Evolutionary conservation across 148 eudicot genomes (phyloP).

Genomic region (Vaccinium myrtillus): DNA sequence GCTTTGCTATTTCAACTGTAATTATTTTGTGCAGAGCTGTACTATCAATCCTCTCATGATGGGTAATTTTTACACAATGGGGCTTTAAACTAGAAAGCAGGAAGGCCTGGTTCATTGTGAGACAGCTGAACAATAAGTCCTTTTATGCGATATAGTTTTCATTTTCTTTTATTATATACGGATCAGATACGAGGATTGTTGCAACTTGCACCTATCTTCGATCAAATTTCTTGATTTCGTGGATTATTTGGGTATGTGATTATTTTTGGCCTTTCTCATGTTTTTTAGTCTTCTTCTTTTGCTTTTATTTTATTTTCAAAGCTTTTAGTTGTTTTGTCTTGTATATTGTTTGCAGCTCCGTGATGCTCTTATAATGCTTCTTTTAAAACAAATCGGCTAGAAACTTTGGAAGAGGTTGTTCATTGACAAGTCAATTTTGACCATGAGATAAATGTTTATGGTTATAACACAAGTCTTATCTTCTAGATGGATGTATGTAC

Average conservation of each 20-base stretch:
- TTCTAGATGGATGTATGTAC: too few species aligned
- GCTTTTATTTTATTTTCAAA: background rate
- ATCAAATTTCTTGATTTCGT: background rate
- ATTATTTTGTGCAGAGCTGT: background rate
- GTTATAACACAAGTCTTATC: too few species aligned
- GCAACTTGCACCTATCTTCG: background rate
- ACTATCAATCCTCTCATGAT: background rate
- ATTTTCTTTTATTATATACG: background rate
- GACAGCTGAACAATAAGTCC: background rate
- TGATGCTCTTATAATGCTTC: background rate
- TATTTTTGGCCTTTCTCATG: too few species aligned
- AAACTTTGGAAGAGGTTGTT: background rate
- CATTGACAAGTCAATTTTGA: background rate
- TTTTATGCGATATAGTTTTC: background rate
- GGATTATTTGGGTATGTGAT: background rate
- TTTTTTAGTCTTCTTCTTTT: too few species aligned
- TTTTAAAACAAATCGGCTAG: background rate
- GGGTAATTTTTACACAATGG: background rate
- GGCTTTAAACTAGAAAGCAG: background rate
- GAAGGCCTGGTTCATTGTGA: background rate
- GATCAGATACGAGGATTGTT: background rate
- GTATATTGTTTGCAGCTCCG: background rate
- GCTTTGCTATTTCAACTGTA: background rate
- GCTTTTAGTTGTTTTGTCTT: background rate
- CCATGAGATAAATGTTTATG: too few species aligned